Evolutionary conservation across 495 filamentous ascomycete genomes (phyloP).

Genomic region (Extremus antarcticus): DNA sequence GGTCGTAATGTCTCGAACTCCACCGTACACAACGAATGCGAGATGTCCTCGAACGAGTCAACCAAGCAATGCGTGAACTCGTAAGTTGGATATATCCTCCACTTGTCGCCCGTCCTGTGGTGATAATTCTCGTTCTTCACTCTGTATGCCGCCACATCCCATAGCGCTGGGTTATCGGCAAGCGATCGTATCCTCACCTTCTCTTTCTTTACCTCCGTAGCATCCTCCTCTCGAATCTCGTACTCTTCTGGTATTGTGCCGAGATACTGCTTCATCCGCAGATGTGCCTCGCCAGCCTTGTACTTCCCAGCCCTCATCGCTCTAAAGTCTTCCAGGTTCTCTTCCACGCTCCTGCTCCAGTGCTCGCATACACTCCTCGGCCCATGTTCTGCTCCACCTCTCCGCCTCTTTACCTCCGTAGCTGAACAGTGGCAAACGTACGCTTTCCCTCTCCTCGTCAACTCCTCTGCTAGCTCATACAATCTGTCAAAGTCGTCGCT

Average conservation of each 20-base stretch:
- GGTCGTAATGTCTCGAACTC: conserved; percentile 68
- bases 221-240: conserved; percentile 11
- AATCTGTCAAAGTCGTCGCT: conserved; percentile 77
- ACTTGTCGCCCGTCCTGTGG: conserved; percentile 60
- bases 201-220: conserved; percentile 8
- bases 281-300: conserved; percentile 70
- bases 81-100: conserved; percentile 84
- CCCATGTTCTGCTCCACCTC: conserved; percentile 49
- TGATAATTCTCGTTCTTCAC: conserved; percentile 56
- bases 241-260: conserved; percentile 26
- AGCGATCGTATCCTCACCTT: conserved; percentile 18
- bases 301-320: conserved; percentile 90
- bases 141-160: conserved; percentile 71
- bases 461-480: conserved; percentile 77
- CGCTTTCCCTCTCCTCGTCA: conserved; percentile 61
- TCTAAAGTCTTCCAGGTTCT: conserved; percentile 72
- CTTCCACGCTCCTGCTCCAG: conserved; percentile 59
- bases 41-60: conserved; percentile 78
- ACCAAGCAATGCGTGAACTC: conserved; percentile 87
- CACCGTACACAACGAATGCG: conserved; percentile 80
- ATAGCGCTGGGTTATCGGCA: conserved; percentile 46
- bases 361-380: conserved; percentile 66
- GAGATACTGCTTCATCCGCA: conserved; percentile 85
- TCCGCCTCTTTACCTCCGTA: conserved; percentile 70
- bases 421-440: conserved; percentile 70